Evolutionary conservation across 768 basidiomycete genomes (phyloP), one percentile per base, ranked within the genome.

Genomic region (Phanerochaete sordida): DNA sequence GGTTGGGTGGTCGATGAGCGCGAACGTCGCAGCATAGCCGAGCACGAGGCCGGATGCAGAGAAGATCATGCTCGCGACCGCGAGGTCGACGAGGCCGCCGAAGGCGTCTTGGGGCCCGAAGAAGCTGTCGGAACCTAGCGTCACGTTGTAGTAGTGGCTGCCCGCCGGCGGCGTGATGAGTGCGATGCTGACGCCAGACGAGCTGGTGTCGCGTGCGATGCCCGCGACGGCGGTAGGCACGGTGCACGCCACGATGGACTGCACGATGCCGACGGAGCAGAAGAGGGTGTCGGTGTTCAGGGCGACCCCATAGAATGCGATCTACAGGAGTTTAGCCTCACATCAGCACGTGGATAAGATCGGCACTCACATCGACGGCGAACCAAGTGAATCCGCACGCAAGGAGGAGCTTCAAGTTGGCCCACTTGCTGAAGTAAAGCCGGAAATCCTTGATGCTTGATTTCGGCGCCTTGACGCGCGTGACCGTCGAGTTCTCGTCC

Each of bases 241-340:
- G 16, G 28, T 31, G 50, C 50, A 51, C 3, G 8, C 19, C 30
- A 31, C 19, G 13, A 51, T 23, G 19, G 19, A 83, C 72, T 11
- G 72, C 70, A 52, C 91, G 69, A 88, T 92, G 39, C 86, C 85
- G 68, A 94, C 93, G 30, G 88, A 82, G 55, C 76, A 72, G 51
- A 95, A 78, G 63, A 95, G 88, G 69, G 86, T 84, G 35, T 84
- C 79, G 2, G 86, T 90, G 76, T 90, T 90, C 53, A 84, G 70
- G 68, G 83, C 84, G 75, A 91, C 86, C 2, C 90, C 90, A 70
- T 90, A 90, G 72, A 90, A 90, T 81, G 88, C 85, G 31, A 91
- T 79, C 64, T 91, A 89, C 31, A 91, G 78, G 24, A 91, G 68
- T n/a, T n/a, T n/a, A n/a, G n/a, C n/a, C n/a, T n/a, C n/a, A n/a